Evolutionary conservation across 306 rosid genomes (phyloP).

Genomic region (Rosa multiflora): DNA sequence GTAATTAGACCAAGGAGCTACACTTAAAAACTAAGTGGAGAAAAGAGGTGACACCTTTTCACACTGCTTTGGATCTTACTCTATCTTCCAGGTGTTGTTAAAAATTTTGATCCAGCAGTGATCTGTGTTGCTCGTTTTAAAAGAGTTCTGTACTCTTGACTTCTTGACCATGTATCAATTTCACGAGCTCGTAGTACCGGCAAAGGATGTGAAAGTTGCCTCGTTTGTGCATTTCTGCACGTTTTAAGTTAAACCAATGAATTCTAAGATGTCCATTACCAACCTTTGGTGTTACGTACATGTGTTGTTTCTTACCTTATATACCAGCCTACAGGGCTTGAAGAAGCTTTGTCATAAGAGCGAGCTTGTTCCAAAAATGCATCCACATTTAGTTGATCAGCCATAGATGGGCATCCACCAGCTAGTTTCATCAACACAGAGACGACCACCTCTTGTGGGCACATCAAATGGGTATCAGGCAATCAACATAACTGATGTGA

Average conservation of each 20-base stretch:
- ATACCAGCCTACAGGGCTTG: constrained; percentile 96
- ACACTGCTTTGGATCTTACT: constrained; percentile 23
- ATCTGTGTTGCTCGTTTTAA: constrained; percentile 55
- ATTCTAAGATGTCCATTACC: constrained; percentile 8
- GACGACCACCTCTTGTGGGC: constrained; percentile 91
- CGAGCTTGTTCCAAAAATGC: constrained; percentile 99
- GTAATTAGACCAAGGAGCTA: neutral
- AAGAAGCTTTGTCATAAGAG: constrained; percentile 91
- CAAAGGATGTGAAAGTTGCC: constrained; percentile 90
- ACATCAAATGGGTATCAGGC: constrained; percentile 31
- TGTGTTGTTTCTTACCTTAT: constrained; percentile 53
- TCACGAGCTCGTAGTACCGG: constrained; percentile 96
- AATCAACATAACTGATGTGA: constrained; percentile 16
- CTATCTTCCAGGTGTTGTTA: constrained; percentile 25
- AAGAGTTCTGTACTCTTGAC: constrained; percentile 57
- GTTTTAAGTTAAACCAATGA: constrained; percentile 25
- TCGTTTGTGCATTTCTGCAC: constrained; percentile 89
- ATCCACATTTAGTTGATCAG: constrained; percentile 90
- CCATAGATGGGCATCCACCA: constrained; percentile 96
- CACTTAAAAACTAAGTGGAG: neutral
- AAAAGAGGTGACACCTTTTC: neutral
- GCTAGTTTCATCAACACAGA: constrained; percentile 98
- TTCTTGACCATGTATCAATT: constrained; percentile 93
- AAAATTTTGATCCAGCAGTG: constrained; percentile 18
- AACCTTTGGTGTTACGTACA: neutral